Base-by-base conservation (phyloP, 768 basidiomycete species). In the Favolaschia claudopus region DNA sequence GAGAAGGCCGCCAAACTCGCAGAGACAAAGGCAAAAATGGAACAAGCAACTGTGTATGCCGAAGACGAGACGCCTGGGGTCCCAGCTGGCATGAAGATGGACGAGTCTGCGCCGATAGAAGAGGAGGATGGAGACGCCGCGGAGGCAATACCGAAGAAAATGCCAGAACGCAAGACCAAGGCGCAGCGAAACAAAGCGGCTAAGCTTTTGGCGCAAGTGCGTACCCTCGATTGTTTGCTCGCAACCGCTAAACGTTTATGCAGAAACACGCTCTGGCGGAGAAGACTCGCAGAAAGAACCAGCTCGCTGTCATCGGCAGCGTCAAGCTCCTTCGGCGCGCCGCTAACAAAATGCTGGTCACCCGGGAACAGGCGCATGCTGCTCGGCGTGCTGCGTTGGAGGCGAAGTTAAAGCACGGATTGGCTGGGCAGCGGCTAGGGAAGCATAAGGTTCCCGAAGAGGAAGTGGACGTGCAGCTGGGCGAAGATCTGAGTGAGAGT, bases 401-500 rank as follows among this genome's bases (percentile, higher is more conserved):
- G 49, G 79, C 87, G 58, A 86, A 81, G 60, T 72, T 89, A 44
- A 84, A 79, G 67, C 72, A 76, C 29, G 93, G 95, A 8, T 71
- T 95, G 13, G 85, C 79, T 0, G 95, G 95, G 0, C 82, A 85
- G 71, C 85, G 82, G 67, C 68, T 97, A 0, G 96, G 96, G 8
- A 95, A 88, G 71, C 88, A 96, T 66, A 81, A 80, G 33, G 89
- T 96, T 0, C 86, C 85, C 1, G 85, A 84, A 64, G 82, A 78
- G 14, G 78, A 81, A 31, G 82, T 95, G 5, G 91, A 89, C 40
- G 95, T 98, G 15, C 95, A 97, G 74, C 81, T 96, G 0, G 93
- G 93, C 2, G 95, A 96, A 62, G 93, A 97, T 69, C 73, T 97
- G 45, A 90, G 84, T 54, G 95, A 97, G 74, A 95, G 81, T 67